A percentile compares a stretch with the other conserved stretches of the same genome.
These are phyloP conservation scores for Striga asiatica DNA, from an alignment of 257 asterid species.

Conservation along the genomic window DNA sequence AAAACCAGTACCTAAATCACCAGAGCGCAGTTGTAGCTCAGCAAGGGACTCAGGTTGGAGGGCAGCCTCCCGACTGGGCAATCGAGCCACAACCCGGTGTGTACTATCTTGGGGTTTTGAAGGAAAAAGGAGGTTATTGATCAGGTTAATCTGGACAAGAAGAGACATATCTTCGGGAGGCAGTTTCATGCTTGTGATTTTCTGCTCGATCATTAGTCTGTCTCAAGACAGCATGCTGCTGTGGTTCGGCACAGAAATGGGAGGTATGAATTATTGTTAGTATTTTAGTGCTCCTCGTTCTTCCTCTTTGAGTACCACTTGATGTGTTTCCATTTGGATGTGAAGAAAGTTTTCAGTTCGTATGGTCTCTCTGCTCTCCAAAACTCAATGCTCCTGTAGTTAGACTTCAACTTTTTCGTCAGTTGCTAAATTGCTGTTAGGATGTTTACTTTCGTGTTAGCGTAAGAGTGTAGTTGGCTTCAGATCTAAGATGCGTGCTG, in stretches of 20 bases:
- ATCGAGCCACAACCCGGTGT: constrained; percentile 92
- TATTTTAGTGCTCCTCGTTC: background rate
- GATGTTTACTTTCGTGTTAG: too few species aligned
- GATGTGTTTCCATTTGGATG: too few species aligned
- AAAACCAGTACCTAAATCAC: constrained; percentile 27
- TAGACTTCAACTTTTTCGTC: too few species aligned
- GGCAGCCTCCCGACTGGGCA: constrained; percentile 99
- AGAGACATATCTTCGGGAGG: constrained; percentile 78
- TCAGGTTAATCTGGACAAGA: constrained; percentile 61
- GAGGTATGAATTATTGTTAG: constrained; percentile 33
- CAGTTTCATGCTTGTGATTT: constrained; percentile 89
- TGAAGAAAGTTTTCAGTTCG: too few species aligned
- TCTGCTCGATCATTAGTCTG: constrained; percentile 97
- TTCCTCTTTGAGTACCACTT: too few species aligned
- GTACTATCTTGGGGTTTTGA: constrained; percentile 72
- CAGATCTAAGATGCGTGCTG: too few species aligned
- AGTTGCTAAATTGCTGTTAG: too few species aligned
- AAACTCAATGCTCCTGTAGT: too few species aligned
- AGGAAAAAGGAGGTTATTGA: constrained; percentile 96
- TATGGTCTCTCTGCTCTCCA: too few species aligned
- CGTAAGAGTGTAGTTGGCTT: too few species aligned
- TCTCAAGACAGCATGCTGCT: constrained; percentile 95
- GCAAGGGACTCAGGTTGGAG: constrained; percentile 69
- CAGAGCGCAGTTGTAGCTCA: constrained; percentile 33
- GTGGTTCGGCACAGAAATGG: constrained; percentile 89